phyloP scores from a whole-genome alignment of 129 eudicot species.

The Ambrosia artemisiifolia region DNA sequence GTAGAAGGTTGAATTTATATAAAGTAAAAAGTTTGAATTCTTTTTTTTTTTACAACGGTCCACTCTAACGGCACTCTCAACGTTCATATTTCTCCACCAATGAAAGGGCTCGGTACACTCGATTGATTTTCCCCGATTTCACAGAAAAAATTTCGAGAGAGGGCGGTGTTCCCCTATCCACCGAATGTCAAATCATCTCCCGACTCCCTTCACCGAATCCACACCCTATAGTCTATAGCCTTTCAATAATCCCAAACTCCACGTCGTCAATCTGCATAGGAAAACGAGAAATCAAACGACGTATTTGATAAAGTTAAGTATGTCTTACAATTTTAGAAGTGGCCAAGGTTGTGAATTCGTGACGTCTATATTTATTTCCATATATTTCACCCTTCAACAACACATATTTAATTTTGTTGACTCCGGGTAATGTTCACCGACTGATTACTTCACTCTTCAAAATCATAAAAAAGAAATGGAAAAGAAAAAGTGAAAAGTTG shows the following conservation, averaged over 20 bases:
- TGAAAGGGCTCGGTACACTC: too few relatives aligned
- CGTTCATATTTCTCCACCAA: too few relatives aligned
- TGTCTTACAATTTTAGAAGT: neutral
- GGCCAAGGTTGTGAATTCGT: neutral
- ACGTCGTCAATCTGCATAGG: neutral
- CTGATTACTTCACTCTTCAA: conserved; percentile 11
- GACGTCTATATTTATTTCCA: conserved; percentile 4
- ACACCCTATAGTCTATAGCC: too few relatives aligned
- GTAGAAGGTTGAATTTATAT: too few relatives aligned
- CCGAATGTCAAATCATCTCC: too few relatives aligned
- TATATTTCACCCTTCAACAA: conserved; percentile 24
- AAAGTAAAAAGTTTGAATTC: too few relatives aligned
- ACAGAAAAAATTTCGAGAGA: too few relatives aligned
- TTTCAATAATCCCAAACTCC: neutral
- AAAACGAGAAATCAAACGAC: neutral
- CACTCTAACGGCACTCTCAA: too few relatives aligned
- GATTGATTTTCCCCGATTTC: too few relatives aligned
- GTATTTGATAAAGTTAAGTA: neutral
- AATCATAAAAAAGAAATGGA: neutral
- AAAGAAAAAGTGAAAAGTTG: conserved; percentile 7
- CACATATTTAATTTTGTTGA: conserved; percentile 29
- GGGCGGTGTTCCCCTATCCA: too few relatives aligned
- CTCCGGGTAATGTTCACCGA: conserved; percentile 21
- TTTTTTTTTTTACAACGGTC: too few relatives aligned
- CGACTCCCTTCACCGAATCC: too few relatives aligned